A percentile compares a stretch with the other conserved stretches of the same genome.
Evolutionary conservation across 2,329 filamentous ascomycete genomes (phyloP).

Genomic region (Mariannaea sp.): DNA sequence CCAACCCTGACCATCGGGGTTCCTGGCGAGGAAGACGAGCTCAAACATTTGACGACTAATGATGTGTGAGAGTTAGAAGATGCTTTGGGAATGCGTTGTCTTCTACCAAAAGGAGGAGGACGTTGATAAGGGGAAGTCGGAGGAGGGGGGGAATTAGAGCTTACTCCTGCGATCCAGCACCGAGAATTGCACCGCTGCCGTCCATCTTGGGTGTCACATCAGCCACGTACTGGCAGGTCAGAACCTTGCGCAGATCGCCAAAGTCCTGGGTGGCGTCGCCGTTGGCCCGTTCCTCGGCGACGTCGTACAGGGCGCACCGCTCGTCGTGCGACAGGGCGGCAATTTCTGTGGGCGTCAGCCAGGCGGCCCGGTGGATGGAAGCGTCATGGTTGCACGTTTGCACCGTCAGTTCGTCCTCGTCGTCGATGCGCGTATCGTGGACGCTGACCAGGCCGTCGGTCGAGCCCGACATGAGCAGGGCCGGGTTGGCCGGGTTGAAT

Average conservation of each 20-base stretch:
- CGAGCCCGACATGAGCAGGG: slow-evolving; percentile 73
- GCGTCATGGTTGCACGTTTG: slow-evolving; percentile 80
- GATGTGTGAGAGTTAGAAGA: background rate
- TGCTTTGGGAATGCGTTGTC: no score
- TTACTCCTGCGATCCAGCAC: slow-evolving; percentile 70
- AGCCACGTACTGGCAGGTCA: slow-evolving; percentile 76
- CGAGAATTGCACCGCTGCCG: slow-evolving; percentile 63
- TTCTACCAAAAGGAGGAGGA: no score
- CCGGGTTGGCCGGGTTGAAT: slow-evolving; percentile 64
- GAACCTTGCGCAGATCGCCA: slow-evolving; percentile 69
- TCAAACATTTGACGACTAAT: slow-evolving; percentile 62
- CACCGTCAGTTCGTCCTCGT: slow-evolving; percentile 78
- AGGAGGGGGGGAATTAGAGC: slow-evolving; percentile 44
- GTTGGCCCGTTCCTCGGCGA: slow-evolving; percentile 66
- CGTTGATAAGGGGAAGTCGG: no score
- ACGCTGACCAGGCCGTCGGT: slow-evolving; percentile 81
- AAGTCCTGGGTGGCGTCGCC: slow-evolving; percentile 62
- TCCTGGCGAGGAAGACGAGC: slow-evolving; percentile 62
- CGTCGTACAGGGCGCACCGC: slow-evolving; percentile 72
- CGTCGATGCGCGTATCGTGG: slow-evolving; percentile 70
- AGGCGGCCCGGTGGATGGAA: slow-evolving; percentile 76
- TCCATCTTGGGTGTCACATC: slow-evolving; percentile 66
- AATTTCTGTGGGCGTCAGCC: slow-evolving; percentile 66
- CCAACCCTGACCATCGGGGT: slow-evolving; percentile 52
- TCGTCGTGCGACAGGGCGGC: slow-evolving; percentile 80